Evolutionary conservation across 441 rosid species (phyloP), one percentile per base, ranked within the genome.

Genomic region (Adansonia grandidieri): DNA sequence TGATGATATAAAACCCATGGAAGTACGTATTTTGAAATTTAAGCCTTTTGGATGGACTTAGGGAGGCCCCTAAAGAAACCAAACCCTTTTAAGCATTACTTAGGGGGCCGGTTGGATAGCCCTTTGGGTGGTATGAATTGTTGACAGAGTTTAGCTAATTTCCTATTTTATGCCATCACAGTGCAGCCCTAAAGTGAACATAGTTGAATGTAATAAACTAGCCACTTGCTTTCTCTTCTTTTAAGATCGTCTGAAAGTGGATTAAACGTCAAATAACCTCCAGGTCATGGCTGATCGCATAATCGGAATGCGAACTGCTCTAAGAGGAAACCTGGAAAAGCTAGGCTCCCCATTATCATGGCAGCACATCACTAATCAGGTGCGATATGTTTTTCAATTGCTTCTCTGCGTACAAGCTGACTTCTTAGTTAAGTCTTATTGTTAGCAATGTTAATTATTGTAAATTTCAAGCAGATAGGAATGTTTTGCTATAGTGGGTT

Each of bases 401-500:
- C 47, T 17, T 48, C 8, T 15, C 74, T 53, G 0, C 13, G 10
- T 71, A 54, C 60, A 9, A 22, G 50, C 74, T 24, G 28, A 75
- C 73, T 58, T 50, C 17, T 54, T 40, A 73, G 10, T 5, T 0
- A 2, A 11, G 50, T 48, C 0, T 8, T 7, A 45, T 63, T 51
- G 63, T 15, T 75, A 57, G 54, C 79, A 10, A 67, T 7, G 61
- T 58, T 45, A n/a, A 19, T 19, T 51, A 24, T 77, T 19, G 57
- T 70, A 61, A 32, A 9, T 74, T 73, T 79, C 69, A 68, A 81
- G 79, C 91, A 95, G 99, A 95, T 93, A 72, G 98, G 99, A n/a
- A 93, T 93, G 99, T 96, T 96, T 71, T 96, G 99, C 89, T 93
- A 90, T 82, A 96, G 99, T 77, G 99, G 98, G 57, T 65, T 93